These are phyloP conservation scores for Beauveria varroae DNA, from an alignment of 2,329 filamentous ascomycete genomes.

Conservation along the genomic window DNA sequence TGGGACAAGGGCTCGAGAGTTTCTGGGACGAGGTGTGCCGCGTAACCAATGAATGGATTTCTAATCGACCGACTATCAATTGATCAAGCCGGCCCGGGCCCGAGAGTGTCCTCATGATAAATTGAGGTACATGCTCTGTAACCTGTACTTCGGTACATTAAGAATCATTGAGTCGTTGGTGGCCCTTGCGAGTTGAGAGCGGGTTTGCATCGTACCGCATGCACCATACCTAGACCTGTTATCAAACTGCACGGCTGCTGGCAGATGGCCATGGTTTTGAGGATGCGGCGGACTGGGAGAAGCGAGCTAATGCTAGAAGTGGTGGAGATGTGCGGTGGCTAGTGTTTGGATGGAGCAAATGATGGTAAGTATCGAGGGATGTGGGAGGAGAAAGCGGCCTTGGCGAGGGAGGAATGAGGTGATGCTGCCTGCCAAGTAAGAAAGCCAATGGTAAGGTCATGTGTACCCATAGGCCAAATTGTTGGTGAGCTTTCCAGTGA, in stretches of 20 bases:
- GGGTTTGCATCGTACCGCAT: not conserved
- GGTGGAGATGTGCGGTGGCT: not conserved
- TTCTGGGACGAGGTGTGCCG: not conserved
- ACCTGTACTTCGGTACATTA: no score
- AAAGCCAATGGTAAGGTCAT: not conserved
- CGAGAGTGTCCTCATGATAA: not conserved
- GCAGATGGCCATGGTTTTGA: not conserved
- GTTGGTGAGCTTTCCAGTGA: no score
- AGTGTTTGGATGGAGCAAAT: not conserved
- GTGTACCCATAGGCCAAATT: not conserved
- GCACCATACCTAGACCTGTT: not conserved
- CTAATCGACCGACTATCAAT: not conserved
- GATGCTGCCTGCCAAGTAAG: not conserved
- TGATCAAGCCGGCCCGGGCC: not conserved
- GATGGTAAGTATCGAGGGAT: not conserved
- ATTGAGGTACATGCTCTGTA: not conserved
- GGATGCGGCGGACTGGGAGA: not conserved
- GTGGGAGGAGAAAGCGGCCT: not conserved
- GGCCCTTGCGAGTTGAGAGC: not conserved
- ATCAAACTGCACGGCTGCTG: not conserved
- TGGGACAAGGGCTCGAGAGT: slow-evolving; percentile 8
- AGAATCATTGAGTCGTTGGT: no score
- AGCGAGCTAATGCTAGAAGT: not conserved
- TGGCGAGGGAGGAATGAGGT: not conserved
- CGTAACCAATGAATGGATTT: not conserved